These are phyloP conservation scores for Prunus padus DNA, from an alignment of 306 rosid species.

Conservation along the genomic window DNA sequence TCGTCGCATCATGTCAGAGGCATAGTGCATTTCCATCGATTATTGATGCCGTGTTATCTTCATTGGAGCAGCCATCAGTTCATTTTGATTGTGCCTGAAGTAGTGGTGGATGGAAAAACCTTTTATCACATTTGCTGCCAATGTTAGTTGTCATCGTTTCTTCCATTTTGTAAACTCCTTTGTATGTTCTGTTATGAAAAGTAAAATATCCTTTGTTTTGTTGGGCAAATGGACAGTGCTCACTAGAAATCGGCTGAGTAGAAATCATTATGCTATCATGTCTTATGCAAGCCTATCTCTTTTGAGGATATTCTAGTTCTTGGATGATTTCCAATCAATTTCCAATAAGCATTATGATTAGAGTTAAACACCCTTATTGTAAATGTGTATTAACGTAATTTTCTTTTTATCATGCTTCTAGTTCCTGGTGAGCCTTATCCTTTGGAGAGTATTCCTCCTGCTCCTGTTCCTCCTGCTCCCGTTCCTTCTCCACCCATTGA, in stretches of 20 bases:
- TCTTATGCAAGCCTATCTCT: not conserved
- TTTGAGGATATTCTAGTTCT: not conserved
- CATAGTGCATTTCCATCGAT: not conserved
- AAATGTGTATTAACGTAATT: not conserved
- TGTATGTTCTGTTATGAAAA: not conserved
- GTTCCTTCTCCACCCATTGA: constrained; percentile 51
- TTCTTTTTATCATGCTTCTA: constrained; percentile 35
- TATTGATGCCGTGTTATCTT: too few species aligned
- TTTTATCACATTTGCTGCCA: not conserved
- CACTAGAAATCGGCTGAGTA: not conserved
- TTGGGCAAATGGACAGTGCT: not conserved
- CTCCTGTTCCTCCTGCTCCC: constrained; percentile 61
- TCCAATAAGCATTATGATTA: constrained; percentile 6
- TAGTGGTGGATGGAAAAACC: too few species aligned
- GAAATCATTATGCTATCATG: not conserved
- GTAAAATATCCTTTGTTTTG: not conserved
- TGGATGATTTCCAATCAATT: not conserved
- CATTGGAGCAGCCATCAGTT: too few species aligned
- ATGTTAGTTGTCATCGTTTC: not conserved
- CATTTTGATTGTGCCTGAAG: too few species aligned
- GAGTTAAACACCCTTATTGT: not conserved
- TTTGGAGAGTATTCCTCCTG: constrained; percentile 47
- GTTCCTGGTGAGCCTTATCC: constrained; percentile 96
- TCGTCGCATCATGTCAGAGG: not conserved
- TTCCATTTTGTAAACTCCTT: not conserved